phyloP scores from a whole-genome alignment of 2,329 filamentous ascomycete genomes.

The Claviceps monticola region DNA sequence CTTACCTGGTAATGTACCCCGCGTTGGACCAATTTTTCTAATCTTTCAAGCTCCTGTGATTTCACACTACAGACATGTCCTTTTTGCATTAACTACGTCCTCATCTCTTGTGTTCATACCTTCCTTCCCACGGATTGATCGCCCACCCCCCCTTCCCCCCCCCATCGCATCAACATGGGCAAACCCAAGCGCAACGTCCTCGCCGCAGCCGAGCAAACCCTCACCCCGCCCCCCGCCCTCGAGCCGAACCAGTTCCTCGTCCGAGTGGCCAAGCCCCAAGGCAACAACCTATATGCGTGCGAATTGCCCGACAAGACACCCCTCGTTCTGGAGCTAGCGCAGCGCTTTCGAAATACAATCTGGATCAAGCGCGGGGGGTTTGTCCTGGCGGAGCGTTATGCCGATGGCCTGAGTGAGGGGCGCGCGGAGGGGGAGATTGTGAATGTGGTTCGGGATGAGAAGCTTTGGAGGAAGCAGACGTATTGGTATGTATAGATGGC shows the following conservation, averaged over 20 bases:
- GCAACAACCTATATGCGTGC: slow-evolving; percentile 80
- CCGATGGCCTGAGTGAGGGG: slow-evolving; percentile 53
- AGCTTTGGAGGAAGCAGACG: slow-evolving; percentile 71
- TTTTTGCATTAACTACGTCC: not conserved
- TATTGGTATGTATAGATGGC: slow-evolving; percentile 52
- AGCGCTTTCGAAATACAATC: slow-evolving; percentile 79
- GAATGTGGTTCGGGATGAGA: slow-evolving; percentile 86
- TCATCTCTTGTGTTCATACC: not conserved
- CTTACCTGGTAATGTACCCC: too few species aligned
- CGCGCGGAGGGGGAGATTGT: slow-evolving; percentile 81
- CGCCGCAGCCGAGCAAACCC: slow-evolving; percentile 61
- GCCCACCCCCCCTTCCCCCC: not conserved
- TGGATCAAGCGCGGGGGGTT: slow-evolving; percentile 87
- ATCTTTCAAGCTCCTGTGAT: too few species aligned
- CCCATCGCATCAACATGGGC: slow-evolving; percentile 15
- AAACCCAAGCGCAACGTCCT: slow-evolving; percentile 56
- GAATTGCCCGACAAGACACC: slow-evolving; percentile 51
- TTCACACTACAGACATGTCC: too few species aligned
- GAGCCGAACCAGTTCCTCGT: slow-evolving; percentile 55
- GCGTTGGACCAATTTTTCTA: too few species aligned
- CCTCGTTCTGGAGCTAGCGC: slow-evolving; percentile 66
- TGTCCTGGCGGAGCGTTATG: slow-evolving; percentile 62
- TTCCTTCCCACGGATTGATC: not conserved
- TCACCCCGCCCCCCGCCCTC: slow-evolving; percentile 43
- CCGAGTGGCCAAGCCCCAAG: slow-evolving; percentile 66